Conservation (phyloP, 1,139 yeast genomes). For the Debaryomyces sp. region DNA sequence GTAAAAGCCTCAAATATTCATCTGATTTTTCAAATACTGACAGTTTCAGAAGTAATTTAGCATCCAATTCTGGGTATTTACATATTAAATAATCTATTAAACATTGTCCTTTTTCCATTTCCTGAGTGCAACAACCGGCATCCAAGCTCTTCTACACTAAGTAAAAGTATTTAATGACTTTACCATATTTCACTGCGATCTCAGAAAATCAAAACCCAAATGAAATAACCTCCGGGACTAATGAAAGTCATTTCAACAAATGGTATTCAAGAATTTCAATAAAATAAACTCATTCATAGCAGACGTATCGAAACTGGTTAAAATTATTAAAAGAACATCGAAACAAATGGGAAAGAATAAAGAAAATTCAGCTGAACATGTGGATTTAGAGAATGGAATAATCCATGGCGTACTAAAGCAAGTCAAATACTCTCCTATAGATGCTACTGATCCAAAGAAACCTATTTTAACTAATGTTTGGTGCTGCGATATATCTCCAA, state of each 20-base stretch:
- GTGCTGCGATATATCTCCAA: conserved; percentile 47
- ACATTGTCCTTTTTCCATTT: conserved; percentile 6
- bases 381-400: conserved; percentile 52
- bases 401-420: conserved; percentile 54
- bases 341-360: conserved; percentile 16
- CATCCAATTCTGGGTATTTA: conserved; percentile 6
- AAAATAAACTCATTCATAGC: conserved; percentile 7
- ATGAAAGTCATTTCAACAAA: conserved; percentile 1
- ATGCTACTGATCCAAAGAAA: conserved; percentile 26
- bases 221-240: neutral
- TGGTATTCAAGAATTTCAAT: conserved; percentile 1
- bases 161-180: neutral
- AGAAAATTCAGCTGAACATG: conserved; percentile 15
- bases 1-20: neutral
- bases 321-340: conserved; percentile 6
- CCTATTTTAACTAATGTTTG: conserved; percentile 54
- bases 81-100: conserved; percentile 7
- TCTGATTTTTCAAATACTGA: neutral
- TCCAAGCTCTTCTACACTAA: too few relatives aligned
- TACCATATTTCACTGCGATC: neutral
- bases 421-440: conserved; percentile 31
- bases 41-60: neutral
- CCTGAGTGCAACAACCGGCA: neutral
- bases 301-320: conserved; percentile 11
- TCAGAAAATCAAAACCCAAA: neutral